These are phyloP conservation scores for Leishmania braziliensis DNA, from an alignment of 208 protist genomes.

Conservation along the genomic window DNA sequence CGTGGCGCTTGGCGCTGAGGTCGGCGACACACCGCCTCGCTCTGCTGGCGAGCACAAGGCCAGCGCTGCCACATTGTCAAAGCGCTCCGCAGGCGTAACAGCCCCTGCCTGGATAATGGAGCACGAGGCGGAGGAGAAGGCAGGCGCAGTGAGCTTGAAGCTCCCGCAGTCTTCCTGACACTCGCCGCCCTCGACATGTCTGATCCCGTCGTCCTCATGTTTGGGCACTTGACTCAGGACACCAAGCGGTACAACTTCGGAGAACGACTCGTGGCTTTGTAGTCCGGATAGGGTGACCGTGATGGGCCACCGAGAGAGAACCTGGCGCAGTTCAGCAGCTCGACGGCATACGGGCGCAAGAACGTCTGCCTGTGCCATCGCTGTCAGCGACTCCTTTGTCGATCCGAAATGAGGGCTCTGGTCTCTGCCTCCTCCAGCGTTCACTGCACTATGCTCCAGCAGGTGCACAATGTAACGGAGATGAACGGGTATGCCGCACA, in stretches of 20 bases:
- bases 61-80: constrained; percentile 23
- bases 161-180: background rate
- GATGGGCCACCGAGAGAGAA: constrained; percentile 12
- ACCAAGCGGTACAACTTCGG: constrained; percentile 7
- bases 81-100: constrained; percentile 8
- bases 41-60: constrained; percentile 17
- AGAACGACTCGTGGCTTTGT: background rate
- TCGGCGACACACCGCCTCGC: background rate
- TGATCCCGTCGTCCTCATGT: background rate
- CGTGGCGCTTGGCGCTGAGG: background rate
- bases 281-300: background rate
- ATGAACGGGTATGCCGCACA: constrained; percentile 70
- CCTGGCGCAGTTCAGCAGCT: constrained; percentile 19
- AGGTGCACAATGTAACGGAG: constrained; percentile 53
- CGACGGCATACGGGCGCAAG: constrained; percentile 35
- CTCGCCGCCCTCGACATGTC: background rate
- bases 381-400: background rate
- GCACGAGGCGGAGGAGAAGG: background rate
- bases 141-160: too few relatives aligned
- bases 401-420: background rate
- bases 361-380: constrained; percentile 26
- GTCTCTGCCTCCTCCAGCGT: background rate
- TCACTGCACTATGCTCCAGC: constrained; percentile 30
- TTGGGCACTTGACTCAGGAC: background rate
- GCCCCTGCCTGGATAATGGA: background rate